Conservation (phyloP, 2,329 filamentous ascomycete species). For the Scedosporium boydii region DNA sequence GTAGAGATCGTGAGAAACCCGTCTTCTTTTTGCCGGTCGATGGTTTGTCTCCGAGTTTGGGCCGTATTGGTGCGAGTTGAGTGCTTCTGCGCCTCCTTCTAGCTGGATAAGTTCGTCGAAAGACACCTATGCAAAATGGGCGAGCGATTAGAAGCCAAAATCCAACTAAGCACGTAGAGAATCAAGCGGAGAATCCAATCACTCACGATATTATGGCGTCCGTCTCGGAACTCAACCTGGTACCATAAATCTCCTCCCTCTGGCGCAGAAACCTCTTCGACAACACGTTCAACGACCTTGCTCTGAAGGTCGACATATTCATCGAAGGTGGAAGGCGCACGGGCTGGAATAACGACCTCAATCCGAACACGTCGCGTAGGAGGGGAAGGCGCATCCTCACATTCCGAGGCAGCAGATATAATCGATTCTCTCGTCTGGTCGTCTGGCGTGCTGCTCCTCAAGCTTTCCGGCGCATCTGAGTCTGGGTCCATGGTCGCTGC, state of each 20-base stretch:
- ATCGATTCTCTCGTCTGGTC: background rate
- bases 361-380: background rate
- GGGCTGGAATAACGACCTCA: constrained; percentile 8
- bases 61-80: constrained; percentile 12
- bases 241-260: constrained; percentile 20
- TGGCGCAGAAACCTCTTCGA: constrained; percentile 18
- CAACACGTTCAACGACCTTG: constrained; percentile 26
- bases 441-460: background rate
- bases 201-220: constrained; percentile 34
- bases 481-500: background rate
- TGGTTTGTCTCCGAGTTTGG: background rate
- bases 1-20: background rate
- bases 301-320: constrained; percentile 24
- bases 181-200: background rate
- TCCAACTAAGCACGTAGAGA: constrained; percentile 11
- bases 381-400: background rate
- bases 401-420: background rate
- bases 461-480: background rate
- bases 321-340: constrained; percentile 1
- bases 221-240: constrained; percentile 34
- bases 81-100: constrained; percentile 21
- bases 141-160: background rate
- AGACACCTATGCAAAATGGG: constrained; percentile 16
- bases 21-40: background rate
- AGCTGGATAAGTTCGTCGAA: constrained; percentile 19